Conservation (phyloP, 805 yeast genomes). For the Candida manassasensis region DNA sequence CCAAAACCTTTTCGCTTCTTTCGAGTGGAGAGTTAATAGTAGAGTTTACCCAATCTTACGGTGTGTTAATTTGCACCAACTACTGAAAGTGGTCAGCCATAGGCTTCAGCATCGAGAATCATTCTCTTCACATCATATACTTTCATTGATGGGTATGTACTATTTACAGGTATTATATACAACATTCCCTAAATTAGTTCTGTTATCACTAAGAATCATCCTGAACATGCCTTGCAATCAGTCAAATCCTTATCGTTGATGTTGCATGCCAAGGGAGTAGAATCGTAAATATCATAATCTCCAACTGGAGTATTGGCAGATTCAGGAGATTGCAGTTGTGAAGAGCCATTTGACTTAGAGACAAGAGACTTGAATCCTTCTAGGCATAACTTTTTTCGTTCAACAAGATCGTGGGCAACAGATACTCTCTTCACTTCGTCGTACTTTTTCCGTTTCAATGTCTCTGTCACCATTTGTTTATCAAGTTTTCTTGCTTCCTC, state of each 20-base stretch:
- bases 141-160: no score
- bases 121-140: no score
- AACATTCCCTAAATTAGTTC: no score
- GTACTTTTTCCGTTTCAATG: slow-evolving; percentile 21
- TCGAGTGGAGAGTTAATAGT: no score
- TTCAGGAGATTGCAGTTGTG: slow-evolving; percentile 3
- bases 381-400: slow-evolving; percentile 2
- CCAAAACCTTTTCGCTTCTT: no score
- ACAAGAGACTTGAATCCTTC: slow-evolving; percentile 1
- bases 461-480: slow-evolving; percentile 1
- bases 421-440: slow-evolving; percentile 8
- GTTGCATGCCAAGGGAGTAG: slow-evolving; percentile 30
- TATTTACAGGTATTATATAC: slow-evolving; percentile 8
- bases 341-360: slow-evolving; percentile 9
- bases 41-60: no score
- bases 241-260: slow-evolving; percentile 20
- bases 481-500: slow-evolving; percentile 9
- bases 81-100: no score
- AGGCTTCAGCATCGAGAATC: no score
- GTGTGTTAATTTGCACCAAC: no score
- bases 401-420: not conserved
- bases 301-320: slow-evolving; percentile 2
- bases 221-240: slow-evolving; percentile 40
- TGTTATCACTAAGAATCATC: slow-evolving; percentile 12
- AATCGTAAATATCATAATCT: slow-evolving; percentile 28